These are phyloP conservation scores for Vigna angularis DNA, from an alignment of 306 rosid species.

Conservation along the genomic window DNA sequence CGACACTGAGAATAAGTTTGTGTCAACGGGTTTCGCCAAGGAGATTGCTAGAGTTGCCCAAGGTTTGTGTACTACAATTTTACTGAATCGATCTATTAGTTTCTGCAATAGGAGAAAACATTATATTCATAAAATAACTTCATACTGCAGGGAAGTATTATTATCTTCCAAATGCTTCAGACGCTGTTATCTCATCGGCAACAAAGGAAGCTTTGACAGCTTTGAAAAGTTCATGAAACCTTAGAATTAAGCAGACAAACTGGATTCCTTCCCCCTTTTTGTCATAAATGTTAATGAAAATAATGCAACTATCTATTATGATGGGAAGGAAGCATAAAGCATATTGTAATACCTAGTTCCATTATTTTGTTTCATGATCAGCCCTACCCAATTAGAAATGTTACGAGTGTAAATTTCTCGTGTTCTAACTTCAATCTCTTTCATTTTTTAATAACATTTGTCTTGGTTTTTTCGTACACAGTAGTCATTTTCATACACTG, in stretches of 20 bases:
- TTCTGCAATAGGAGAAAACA: constrained; percentile 29
- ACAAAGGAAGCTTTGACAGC: constrained; percentile 88
- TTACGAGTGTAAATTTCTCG: not conserved
- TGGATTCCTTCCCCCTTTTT: not conserved
- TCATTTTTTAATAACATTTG: not conserved
- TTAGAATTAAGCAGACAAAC: constrained; percentile 1
- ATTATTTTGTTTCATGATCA: not conserved
- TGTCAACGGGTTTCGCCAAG: constrained; percentile 97
- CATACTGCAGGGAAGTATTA: constrained; percentile 84
- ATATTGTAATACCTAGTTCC: constrained; percentile 16
- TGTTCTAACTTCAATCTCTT: not conserved
- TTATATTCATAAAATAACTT: constrained; percentile 18
- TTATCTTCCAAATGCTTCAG: constrained; percentile 97
- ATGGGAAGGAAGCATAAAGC: constrained; percentile 36
- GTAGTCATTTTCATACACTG: not conserved
- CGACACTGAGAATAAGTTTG: constrained; percentile 97
- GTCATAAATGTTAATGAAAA: constrained; percentile 11
- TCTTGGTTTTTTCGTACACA: not conserved
- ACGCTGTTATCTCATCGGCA: constrained; percentile 84
- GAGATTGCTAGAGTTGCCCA: constrained; percentile 98
- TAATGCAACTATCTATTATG: constrained; percentile 15
- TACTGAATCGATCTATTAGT: constrained; percentile 31
- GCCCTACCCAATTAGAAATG: not conserved
- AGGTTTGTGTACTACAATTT: constrained; percentile 62
- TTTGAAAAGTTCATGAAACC: constrained; percentile 71